Conservation (phyloP, 441 rosid genomes). For the Croton laevigatus region DNA sequence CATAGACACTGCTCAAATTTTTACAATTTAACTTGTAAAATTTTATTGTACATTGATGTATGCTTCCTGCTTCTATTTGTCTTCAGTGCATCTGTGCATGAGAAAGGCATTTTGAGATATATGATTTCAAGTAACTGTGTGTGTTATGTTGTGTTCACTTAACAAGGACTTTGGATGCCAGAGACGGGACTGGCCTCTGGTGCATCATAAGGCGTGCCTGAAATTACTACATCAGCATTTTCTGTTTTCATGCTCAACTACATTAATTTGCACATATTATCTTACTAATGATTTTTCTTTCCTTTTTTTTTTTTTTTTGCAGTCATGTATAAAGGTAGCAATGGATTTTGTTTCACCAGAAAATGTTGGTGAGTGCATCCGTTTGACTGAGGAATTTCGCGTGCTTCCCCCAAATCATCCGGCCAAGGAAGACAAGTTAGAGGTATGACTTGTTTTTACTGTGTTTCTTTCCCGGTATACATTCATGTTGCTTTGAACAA, state of each 20-base stretch:
- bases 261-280: not conserved
- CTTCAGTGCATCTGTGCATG: not conserved
- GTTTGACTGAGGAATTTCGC: conserved; percentile 31
- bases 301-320: conserved; percentile 1
- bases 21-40: not conserved
- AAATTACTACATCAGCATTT: not conserved
- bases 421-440: conserved; percentile 33
- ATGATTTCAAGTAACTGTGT: not conserved
- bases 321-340: conserved; percentile 39
- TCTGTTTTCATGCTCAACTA: not conserved
- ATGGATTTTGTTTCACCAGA: conserved; percentile 36
- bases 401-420: conserved; percentile 28
- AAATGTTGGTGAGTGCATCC: conserved; percentile 33
- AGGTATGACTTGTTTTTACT: conserved; percentile 13
- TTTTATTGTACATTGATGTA: not conserved
- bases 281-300: not conserved
- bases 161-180: too few relatives aligned
- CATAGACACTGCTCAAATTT: not conserved
- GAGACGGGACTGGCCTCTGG: not conserved
- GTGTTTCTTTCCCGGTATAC: not conserved
- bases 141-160: not conserved
- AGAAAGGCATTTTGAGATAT: not conserved
- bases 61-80: not conserved
- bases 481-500: not conserved
- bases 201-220: not conserved